phyloP scores from a whole-genome alignment of 768 basidiomycete genomes.

The Termitomyces sp. region DNA sequence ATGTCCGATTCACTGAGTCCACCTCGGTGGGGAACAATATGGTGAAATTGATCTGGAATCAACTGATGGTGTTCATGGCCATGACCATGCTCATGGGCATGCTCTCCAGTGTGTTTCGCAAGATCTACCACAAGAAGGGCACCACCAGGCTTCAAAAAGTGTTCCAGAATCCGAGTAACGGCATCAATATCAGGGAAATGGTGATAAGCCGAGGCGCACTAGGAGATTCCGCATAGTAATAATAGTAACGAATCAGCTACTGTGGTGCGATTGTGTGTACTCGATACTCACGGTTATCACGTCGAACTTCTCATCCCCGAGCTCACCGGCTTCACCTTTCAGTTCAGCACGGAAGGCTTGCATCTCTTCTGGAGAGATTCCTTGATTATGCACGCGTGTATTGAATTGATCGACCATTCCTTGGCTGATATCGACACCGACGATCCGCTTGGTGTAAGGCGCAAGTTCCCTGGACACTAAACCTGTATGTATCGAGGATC shows the following conservation, averaged over 20 bases:
- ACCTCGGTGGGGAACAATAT: conserved; percentile 49
- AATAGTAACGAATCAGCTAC: neutral
- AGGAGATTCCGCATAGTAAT: neutral
- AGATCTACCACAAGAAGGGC: conserved; percentile 56
- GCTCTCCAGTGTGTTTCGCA: conserved; percentile 11
- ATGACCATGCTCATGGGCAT: conserved; percentile 1
- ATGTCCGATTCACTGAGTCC: conserved; percentile 54
- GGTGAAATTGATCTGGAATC: conserved; percentile 30
- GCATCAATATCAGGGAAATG: conserved; percentile 52
- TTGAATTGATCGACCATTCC: conserved; percentile 69
- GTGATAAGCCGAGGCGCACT: conserved; percentile 70
- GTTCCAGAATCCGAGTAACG: conserved; percentile 49
- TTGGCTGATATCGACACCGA: conserved; percentile 78
- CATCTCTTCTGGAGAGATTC: conserved; percentile 65
- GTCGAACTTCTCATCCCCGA: conserved; percentile 60
- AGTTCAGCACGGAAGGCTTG: conserved; percentile 52
- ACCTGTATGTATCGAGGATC: conserved; percentile 39
- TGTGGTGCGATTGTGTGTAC: neutral
- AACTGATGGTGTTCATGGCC: conserved; percentile 10
- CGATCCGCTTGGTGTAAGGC: conserved; percentile 54
- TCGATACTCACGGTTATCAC: conserved; percentile 57
- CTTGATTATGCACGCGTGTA: conserved; percentile 51
- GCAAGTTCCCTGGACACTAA: conserved; percentile 59
- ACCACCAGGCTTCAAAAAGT: conserved; percentile 61
- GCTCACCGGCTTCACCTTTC: conserved; percentile 40